Evolutionary conservation across 1,139 yeast species (phyloP).

Genomic region (Zygosaccharomyces pseudobailii): DNA sequence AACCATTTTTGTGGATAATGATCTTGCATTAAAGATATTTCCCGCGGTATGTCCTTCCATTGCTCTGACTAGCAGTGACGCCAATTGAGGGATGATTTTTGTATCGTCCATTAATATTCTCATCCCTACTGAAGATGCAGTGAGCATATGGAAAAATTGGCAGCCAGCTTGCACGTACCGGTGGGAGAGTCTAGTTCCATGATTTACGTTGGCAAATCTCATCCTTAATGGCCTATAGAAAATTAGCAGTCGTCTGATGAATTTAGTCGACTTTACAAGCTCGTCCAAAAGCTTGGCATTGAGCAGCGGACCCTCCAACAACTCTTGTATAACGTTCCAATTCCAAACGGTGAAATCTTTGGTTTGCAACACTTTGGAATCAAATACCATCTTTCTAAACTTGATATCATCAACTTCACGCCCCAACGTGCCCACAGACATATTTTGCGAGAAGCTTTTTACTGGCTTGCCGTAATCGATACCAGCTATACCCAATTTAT

Average conservation of each 20-base stretch:
- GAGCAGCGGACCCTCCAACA: slow-evolving; percentile 75
- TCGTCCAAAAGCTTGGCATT: slow-evolving; percentile 76
- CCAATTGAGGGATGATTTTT: slow-evolving; percentile 77
- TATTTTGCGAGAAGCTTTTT: slow-evolving; percentile 37
- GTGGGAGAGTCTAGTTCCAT: slow-evolving; percentile 45
- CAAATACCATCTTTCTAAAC: slow-evolving; percentile 59
- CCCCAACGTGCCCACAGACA: slow-evolving; percentile 43
- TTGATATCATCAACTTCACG: slow-evolving; percentile 64
- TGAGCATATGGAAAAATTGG: slow-evolving; percentile 61
- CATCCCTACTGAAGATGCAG: slow-evolving; percentile 61
- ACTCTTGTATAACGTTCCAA: slow-evolving; percentile 64
- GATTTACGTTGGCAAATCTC: slow-evolving; percentile 63
- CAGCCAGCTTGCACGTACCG: slow-evolving; percentile 69
- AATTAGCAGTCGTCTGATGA: slow-evolving; percentile 75
- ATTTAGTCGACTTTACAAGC: slow-evolving; percentile 71
- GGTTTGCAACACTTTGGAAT: slow-evolving; percentile 68
- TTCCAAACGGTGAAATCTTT: slow-evolving; percentile 86
- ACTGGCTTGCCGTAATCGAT: slow-evolving; percentile 29
- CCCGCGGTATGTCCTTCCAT: slow-evolving; percentile 51
- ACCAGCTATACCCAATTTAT: slow-evolving; percentile 33
- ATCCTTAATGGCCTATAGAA: slow-evolving; percentile 90
- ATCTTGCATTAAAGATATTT: slow-evolving; percentile 60
- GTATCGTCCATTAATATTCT: slow-evolving; percentile 58
- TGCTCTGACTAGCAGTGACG: slow-evolving; percentile 78
- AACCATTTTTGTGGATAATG: slow-evolving; percentile 62